phyloP scores from a whole-genome alignment of 2,329 filamentous ascomycete species.

The Venturia asperata region DNA sequence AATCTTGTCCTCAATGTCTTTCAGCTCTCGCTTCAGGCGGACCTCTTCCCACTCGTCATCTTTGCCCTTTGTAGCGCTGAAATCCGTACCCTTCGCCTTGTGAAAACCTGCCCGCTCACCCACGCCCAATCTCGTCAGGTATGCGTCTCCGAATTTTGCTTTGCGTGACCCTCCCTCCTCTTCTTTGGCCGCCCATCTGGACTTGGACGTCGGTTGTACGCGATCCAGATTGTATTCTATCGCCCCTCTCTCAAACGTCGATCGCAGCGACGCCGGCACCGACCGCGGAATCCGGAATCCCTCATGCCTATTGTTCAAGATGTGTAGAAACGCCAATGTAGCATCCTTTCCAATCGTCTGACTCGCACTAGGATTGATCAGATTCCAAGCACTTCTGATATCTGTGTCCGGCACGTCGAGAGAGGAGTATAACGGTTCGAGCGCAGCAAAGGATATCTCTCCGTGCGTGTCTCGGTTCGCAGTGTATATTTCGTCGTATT shows the following conservation, averaged over 20 bases:
- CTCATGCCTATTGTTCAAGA: constrained; percentile 91
- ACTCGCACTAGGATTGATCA: constrained; percentile 84
- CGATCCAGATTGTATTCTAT: constrained; percentile 94
- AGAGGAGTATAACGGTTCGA: constrained; percentile 78
- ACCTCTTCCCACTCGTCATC: constrained; percentile 98
- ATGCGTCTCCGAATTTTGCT: constrained; percentile 95
- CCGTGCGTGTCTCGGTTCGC: constrained; percentile 84
- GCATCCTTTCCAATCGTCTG: constrained; percentile 90
- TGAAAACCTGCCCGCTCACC: constrained; percentile 64
- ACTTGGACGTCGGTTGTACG: constrained; percentile 47
- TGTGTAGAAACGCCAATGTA: constrained; percentile 87
- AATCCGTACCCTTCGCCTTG: constrained; percentile 81
- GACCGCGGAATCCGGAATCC: constrained; percentile 88
- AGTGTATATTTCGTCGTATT: constrained; percentile 96
- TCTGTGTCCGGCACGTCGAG: constrained; percentile 70
- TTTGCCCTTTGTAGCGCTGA: constrained; percentile 65
- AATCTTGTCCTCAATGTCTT: constrained; percentile 83
- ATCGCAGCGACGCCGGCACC: constrained; percentile 82
- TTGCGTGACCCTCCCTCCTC: constrained; percentile 80
- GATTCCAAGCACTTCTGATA: constrained; percentile 88
- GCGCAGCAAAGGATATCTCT: constrained; percentile 63
- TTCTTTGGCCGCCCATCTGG: constrained; percentile 51
- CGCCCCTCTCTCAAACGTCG: constrained; percentile 89
- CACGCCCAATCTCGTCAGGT: constrained; percentile 78
- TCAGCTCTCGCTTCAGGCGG: constrained; percentile 82